Base-by-base conservation (phyloP, 2,329 filamentous ascomycete genomes). In the Penicillium glabrum region DNA sequence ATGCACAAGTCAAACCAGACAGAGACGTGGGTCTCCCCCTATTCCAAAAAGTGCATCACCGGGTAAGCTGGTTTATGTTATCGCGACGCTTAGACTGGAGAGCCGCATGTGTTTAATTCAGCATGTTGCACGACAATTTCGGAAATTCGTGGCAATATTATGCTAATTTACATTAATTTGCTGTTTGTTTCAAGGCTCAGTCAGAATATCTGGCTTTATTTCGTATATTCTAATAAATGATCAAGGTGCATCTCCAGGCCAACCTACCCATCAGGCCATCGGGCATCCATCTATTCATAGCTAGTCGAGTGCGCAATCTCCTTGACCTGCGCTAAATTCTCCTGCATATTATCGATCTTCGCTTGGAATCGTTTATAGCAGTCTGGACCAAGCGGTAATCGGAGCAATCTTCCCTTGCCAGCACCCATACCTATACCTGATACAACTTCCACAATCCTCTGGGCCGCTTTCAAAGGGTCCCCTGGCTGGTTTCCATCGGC, bases 1-100 rank as follows among this genome's bases (percentile, higher is more conserved):
- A 80, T 80, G 70, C 77, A 78, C 59, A 79, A 78, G 65, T 72
- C 73, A 21, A 67, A 72, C 9, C 56, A 62, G 31, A 64, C 68
- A 31, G 29, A 31, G 11, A 31, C 46, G n/a, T n/a, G 65, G 68
- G 13, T 68, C 64, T 16, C 61, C 64, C 53, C 67, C 67, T 51
- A 13, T 19, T 2, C 7, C 35, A 19, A 19, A 6, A 37, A 8
- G 33, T 8, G 16, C 33, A n/a, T n/a, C 11, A 2, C 19, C 9
- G 10, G n/a, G n/a, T 23, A 21, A 11, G 37, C 4, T 41, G 21
- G 3, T 41, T 1, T 3, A 41, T 5, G 19, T 11, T 19, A 23
- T 41, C 10, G 14, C 35, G 11, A 41, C 19, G 8, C n/a, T 21
- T 41, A 3, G 3, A 41, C 37, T 23, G 37, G 37, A 8, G 37